A percentile compares a stretch with the other conserved stretches of the same genome.
Conservation (phyloP, 106 monocot genomes). For the Dendrobium catenatum region DNA sequence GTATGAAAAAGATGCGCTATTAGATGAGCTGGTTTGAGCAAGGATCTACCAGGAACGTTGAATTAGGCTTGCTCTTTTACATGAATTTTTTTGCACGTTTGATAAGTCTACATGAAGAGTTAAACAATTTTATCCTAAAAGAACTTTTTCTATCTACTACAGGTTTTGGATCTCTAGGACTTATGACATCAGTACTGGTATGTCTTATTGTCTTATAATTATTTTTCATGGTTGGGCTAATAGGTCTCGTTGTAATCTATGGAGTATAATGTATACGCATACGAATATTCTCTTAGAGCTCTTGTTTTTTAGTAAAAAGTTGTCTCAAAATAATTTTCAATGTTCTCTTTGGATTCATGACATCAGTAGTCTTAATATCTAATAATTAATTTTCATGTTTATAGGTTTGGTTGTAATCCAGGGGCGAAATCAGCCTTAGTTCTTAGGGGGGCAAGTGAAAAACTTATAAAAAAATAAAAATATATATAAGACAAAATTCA, state of each 20-base stretch:
- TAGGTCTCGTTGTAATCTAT: not conserved
- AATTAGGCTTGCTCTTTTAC: not conserved
- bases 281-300: not conserved
- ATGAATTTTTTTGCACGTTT: not conserved
- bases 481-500: too few species aligned
- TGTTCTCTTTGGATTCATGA: too few species aligned
- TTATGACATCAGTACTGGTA: constrained; percentile 98
- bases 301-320: not conserved
- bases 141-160: not conserved
- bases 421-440: too few species aligned
- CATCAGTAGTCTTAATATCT: too few species aligned
- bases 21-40: not conserved
- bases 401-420: too few species aligned
- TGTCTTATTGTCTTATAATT: not conserved
- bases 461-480: too few species aligned
- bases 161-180: constrained; percentile 95
- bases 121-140: not conserved
- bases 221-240: not conserved
- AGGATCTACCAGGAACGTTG: not conserved
- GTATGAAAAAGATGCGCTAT: not conserved
- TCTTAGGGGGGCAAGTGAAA: too few species aligned
- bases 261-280: not conserved
- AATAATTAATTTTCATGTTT: too few species aligned
- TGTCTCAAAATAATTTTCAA: too few species aligned
- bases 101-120: not conserved